Evolutionary conservation across 179 eudicot genomes (phyloP), one percentile per base, ranked within the genome.

Genomic region (Camellia oleifera): DNA sequence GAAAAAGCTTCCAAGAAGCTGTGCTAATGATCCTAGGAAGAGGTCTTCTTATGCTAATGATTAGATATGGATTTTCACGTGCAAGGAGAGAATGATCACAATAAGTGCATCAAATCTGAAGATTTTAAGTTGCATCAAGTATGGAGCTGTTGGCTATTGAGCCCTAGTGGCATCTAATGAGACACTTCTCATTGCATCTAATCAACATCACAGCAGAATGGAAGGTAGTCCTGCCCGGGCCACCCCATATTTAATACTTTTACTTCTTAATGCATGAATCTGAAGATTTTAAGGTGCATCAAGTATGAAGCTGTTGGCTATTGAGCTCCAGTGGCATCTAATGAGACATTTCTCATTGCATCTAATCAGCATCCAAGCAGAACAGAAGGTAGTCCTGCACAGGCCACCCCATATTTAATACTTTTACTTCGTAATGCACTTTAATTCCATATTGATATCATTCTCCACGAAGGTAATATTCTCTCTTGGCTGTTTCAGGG

Each of bases 1-100:
- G 88, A 86, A 86, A 87, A 87, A 56, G 80, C 62, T 71, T 79
- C 45, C 73, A 13, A 71, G 71, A 20, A 78, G 50, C 57, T 45
- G 48, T 74, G 62, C 68, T 44, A 8, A 7, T 54, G 53, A 69
- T 70, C 18, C 67, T 42, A 60, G 13, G 50, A 58, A 58, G 67
- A 78, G 68, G 48, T 78, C 44, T 66, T 53, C 61, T 12, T 14
- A 18, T 53, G 50, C 26, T 32, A 74, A 67, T 67, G 40, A 66
- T 45, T 58, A 75, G 64, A 75, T 54, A 69, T 18, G 12, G 6
- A 32, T 68, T 78, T 17, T 78, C 7, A 3, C 42, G 46, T 17
- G 3, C 68, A 45, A 58, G 76, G 60, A 56, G 17, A 18, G 58
- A 2, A 63, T 56, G 4, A 10, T 44, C 11, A 58, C 65, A 60